Percentiles rank a stretch among this genome's conserved stretches.
phyloP scores from a whole-genome alignment of 2,329 filamentous ascomycete genomes.

The Amesomyces nigricolor region DNA sequence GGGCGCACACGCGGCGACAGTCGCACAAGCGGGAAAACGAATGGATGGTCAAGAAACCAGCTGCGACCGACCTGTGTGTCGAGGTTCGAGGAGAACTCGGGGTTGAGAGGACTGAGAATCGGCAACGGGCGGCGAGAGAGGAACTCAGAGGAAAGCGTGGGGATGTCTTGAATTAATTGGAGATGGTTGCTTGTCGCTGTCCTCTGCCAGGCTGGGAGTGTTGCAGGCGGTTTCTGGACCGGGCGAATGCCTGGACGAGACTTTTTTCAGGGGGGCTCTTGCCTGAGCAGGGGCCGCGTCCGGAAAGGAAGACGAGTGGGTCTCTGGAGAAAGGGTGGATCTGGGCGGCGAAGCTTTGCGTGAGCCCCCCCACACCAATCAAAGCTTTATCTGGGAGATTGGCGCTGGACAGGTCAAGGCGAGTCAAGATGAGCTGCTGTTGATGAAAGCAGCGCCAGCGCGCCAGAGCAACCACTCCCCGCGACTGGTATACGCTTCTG shows the following conservation, averaged over 20 bases:
- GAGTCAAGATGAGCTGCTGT: constrained; percentile 2
- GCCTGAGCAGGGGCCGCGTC: constrained; percentile 1
- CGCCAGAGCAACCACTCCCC: neutral
- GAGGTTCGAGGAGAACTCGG: neutral
- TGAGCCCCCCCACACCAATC: constrained; percentile 20
- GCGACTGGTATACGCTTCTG: neutral
- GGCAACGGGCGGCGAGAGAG: constrained; percentile 5
- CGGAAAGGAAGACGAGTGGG: constrained; percentile 9
- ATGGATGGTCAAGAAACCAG: constrained; percentile 28
- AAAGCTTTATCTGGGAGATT: constrained; percentile 23
- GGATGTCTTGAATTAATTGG: constrained; percentile 13
- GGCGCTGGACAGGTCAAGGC: constrained; percentile 13
- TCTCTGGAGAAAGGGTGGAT: neutral
- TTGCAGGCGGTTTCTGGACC: constrained; percentile 2
- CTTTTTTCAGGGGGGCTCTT: constrained; percentile 9
- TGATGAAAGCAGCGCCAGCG: neutral
- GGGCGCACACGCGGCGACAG: constrained; percentile 3
- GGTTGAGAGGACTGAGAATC: neutral
- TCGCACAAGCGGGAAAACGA: constrained; percentile 22
- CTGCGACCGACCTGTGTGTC: constrained; percentile 17
- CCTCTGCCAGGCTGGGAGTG: neutral
- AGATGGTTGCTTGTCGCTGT: neutral
- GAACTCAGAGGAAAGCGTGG: constrained; percentile 2
- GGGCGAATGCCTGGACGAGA: constrained; percentile 6
- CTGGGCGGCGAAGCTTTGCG: constrained; percentile 16